A percentile compares a stretch with the other conserved stretches of the same genome.
Conservation (phyloP, 2,329 filamentous ascomycete genomes). For the Aspergillus sp. region DNA sequence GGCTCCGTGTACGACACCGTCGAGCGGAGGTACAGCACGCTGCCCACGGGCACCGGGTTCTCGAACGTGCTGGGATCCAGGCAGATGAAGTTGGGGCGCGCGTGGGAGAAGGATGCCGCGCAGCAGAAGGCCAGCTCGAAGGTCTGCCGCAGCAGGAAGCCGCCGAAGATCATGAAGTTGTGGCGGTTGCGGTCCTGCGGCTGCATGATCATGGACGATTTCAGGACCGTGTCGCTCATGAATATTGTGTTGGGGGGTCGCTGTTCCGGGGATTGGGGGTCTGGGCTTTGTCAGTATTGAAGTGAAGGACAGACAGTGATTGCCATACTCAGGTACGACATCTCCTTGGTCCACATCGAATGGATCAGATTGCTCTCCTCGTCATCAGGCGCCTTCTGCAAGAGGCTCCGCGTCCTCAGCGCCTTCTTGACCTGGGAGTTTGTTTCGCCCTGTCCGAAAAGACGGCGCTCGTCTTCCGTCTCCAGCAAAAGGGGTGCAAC, state of each 20-base stretch:
- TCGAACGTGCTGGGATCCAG: slow-evolving; percentile 67
- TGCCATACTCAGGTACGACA: slow-evolving; percentile 52
- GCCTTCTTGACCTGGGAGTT: slow-evolving; percentile 61
- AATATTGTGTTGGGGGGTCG: slow-evolving; percentile 50
- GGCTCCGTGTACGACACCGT: slow-evolving; percentile 65
- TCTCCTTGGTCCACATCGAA: slow-evolving; percentile 60
- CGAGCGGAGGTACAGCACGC: slow-evolving; percentile 63
- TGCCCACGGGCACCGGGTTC: slow-evolving; percentile 65
- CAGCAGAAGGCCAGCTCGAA: slow-evolving; percentile 71
- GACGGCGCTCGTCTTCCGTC: slow-evolving; percentile 54
- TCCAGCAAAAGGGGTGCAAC: slow-evolving; percentile 54
- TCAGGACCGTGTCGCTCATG: slow-evolving; percentile 55
- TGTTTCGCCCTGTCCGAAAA: slow-evolving; percentile 55
- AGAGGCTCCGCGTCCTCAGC: slow-evolving; percentile 49
- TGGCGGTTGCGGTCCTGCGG: slow-evolving; percentile 61
- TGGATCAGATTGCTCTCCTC: slow-evolving; percentile 65
- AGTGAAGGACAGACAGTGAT: neutral
- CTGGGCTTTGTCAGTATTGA: slow-evolving; percentile 18
- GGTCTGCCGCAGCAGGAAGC: slow-evolving; percentile 63
- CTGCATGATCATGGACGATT: slow-evolving; percentile 65
- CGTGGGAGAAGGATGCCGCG: slow-evolving; percentile 60
- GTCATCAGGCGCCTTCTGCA: slow-evolving; percentile 59
- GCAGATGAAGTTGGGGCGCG: slow-evolving; percentile 60
- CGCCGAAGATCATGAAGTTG: slow-evolving; percentile 71
- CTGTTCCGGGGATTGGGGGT: slow-evolving; percentile 45